These are phyloP conservation scores for Hymenoscyphus infarciens DNA, from an alignment of 2,329 filamentous ascomycete species.

Conservation along the genomic window DNA sequence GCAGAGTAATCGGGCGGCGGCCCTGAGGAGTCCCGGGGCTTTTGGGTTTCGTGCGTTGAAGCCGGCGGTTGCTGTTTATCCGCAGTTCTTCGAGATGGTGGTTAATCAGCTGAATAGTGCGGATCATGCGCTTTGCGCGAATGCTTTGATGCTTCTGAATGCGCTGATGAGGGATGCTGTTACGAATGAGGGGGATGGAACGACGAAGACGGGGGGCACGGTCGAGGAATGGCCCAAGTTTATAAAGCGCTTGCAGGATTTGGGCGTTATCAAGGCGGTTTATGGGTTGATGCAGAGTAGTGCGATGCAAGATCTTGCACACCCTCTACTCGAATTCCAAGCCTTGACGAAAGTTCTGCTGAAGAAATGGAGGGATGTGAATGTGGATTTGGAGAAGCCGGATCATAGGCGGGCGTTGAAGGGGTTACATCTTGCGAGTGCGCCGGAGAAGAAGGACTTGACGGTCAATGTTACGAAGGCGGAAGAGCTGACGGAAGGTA, in stretches of 20 bases:
- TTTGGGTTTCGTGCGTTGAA: constrained; percentile 91
- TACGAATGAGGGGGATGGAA: constrained; percentile 52
- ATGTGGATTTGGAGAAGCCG: constrained; percentile 77
- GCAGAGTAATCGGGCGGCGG: constrained; percentile 48
- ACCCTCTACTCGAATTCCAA: constrained; percentile 91
- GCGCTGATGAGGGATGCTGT: constrained; percentile 90
- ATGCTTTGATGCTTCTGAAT: constrained; percentile 92
- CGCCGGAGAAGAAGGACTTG: constrained; percentile 55
- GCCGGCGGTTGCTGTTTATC: constrained; percentile 85
- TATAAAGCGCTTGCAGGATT: constrained; percentile 87
- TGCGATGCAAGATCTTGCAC: constrained; percentile 82
- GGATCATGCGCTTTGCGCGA: constrained; percentile 92
- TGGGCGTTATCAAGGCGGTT: constrained; percentile 88
- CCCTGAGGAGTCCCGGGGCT: constrained; percentile 50
- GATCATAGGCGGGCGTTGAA: constrained; percentile 80
- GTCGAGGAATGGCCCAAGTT: constrained; percentile 89
- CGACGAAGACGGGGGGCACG: constrained; percentile 36
- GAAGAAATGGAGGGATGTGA: constrained; percentile 81
- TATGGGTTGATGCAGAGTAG: constrained; percentile 94
- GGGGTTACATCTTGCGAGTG: constrained; percentile 77
- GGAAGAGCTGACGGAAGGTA: constrained; percentile 39
- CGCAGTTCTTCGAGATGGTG: constrained; percentile 91
- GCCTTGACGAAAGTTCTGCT: constrained; percentile 83
- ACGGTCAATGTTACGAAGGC: constrained; percentile 16
- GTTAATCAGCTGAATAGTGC: constrained; percentile 89